Base-by-base conservation (phyloP, 768 basidiomycete species). In the Megacollybia marginata region DNA sequence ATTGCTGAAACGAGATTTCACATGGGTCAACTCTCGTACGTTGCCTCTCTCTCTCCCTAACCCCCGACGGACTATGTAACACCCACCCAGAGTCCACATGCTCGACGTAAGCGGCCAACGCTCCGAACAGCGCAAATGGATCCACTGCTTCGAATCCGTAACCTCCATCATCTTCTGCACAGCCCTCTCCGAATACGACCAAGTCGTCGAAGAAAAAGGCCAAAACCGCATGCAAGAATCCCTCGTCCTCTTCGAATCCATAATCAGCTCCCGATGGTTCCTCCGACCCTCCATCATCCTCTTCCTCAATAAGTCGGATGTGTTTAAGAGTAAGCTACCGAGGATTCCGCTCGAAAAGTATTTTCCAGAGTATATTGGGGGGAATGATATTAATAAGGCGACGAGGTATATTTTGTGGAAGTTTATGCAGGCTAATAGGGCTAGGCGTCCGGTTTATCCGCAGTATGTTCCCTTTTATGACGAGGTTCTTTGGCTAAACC, bases 141-240 rank as follows among this genome's bases (percentile, higher is more conserved):
- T 75, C 0, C 69, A 69, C 64, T 77, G 71, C 54, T 83, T 83
- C 57, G 81, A 83, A 59, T 61, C 56, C 15, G 82, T 84, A 28
- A 85, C 83, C 8, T 74, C 71, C 35, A 82, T 88, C 62, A 82
- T 88, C 44, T 86, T 86, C 65, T 85, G 81, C 60, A 79, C 80
- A 28, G 79, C 82, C 9, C 62, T 88, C 52, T 79, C 77, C 64
- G 85, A 86, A 64, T 89, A 89, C 59, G 85, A 89, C 62, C 36
- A 33, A 40, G 35, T 40, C 15, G 4, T 40, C 5, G 38, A 40
- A 19, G 6, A 28, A 23, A n/a, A 32, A 11, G 28, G 40, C 19
- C 55, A 89, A 85, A 95, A 94, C 68, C 91, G 92, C 46, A 93
- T 97, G 89, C 81, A 85, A 56, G 93, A 96, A 65, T 88, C 90